Evolutionary conservation across 1,284 basidiomycete species (phyloP).

Genomic region (Microstroma glucosiphilum): DNA sequence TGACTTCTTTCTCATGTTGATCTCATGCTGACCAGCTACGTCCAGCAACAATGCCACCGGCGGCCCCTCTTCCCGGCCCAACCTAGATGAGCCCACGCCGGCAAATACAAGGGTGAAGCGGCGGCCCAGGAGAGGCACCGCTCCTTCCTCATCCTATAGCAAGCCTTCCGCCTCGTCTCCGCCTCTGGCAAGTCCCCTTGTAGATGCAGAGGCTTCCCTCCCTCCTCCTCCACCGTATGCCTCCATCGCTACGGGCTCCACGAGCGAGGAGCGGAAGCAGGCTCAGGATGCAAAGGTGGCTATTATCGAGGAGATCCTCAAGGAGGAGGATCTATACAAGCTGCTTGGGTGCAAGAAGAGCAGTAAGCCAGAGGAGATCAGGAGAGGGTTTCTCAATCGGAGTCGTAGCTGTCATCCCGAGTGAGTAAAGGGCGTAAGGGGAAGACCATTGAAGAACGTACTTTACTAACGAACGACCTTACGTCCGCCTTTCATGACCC

Average conservation of each 20-base stretch:
- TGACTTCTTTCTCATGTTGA: neutral
- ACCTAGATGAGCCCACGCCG: constrained; percentile 3
- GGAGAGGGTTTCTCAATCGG: constrained; percentile 68
- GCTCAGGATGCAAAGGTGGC: constrained; percentile 14
- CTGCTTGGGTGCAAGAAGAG: constrained; percentile 63
- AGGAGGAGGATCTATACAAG: constrained; percentile 60
- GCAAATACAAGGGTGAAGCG: constrained; percentile 12
- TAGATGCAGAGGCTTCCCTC: neutral
- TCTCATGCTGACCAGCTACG: neutral
- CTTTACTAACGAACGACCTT: constrained; percentile 1
- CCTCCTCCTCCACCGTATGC: constrained; percentile 15
- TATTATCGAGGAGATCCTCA: constrained; percentile 12
- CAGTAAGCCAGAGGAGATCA: constrained; percentile 61
- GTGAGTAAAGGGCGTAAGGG: constrained; percentile 54
- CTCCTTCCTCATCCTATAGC: neutral
- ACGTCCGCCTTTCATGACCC: constrained; percentile 51
- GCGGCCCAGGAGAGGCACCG: constrained; percentile 5
- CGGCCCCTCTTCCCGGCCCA: neutral
- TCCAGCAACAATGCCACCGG: constrained; percentile 5
- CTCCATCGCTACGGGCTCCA: constrained; percentile 10
- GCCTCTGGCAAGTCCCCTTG: neutral
- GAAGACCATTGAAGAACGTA: neutral
- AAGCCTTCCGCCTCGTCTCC: neutral
- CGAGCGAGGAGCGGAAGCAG: neutral
- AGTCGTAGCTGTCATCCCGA: constrained; percentile 77